These are phyloP conservation scores for Fusarium brachygibbosum DNA, from an alignment of 2,329 filamentous ascomycete species.

Conservation along the genomic window DNA sequence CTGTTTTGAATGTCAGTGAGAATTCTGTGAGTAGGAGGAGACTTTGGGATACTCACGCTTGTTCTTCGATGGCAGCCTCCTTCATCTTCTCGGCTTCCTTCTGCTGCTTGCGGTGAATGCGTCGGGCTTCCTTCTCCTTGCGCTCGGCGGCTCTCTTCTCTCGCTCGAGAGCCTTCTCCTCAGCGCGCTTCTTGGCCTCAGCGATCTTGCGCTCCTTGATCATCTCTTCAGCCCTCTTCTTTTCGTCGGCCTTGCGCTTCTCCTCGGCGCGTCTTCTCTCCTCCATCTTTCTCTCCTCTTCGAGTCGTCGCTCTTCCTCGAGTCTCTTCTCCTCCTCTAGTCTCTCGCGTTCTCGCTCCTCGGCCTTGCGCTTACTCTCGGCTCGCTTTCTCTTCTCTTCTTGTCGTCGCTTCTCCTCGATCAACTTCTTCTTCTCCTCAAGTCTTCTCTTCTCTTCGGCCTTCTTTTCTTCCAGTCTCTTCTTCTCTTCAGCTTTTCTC, in stretches of 20 bases:
- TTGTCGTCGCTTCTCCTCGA: constrained; percentile 16
- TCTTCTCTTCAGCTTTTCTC: constrained; percentile 15
- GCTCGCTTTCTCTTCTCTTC: constrained; percentile 24
- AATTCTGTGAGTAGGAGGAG: rapidly evolving
- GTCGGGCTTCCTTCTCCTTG: constrained; percentile 30
- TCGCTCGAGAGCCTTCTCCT: constrained; percentile 18
- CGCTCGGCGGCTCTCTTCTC: constrained; percentile 27
- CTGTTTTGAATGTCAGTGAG: constrained; percentile 3
- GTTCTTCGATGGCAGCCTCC: constrained; percentile 18
- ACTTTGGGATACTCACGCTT: constrained; percentile 8
- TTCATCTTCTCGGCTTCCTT: constrained; percentile 27
- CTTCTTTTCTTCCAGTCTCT: constrained; percentile 18
- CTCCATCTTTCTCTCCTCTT: constrained; percentile 26
- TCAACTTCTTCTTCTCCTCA: constrained; percentile 21
- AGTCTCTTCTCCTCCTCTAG: constrained; percentile 24
- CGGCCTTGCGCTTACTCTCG: constrained; percentile 17
- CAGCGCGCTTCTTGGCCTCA: constrained; percentile 11
- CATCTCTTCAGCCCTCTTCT: constrained; percentile 16
- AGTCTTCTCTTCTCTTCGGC: constrained; percentile 18
- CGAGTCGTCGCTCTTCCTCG: constrained; percentile 18
- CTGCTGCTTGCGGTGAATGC: constrained; percentile 21
- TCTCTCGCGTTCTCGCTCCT: constrained; percentile 14
- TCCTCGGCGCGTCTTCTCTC: constrained; percentile 23
- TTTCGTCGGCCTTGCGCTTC: constrained; percentile 20
- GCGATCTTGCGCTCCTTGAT: constrained; percentile 14